phyloP scores from a whole-genome alignment of 1,284 basidiomycete species.

The Heterobasidion irregulare region DNA sequence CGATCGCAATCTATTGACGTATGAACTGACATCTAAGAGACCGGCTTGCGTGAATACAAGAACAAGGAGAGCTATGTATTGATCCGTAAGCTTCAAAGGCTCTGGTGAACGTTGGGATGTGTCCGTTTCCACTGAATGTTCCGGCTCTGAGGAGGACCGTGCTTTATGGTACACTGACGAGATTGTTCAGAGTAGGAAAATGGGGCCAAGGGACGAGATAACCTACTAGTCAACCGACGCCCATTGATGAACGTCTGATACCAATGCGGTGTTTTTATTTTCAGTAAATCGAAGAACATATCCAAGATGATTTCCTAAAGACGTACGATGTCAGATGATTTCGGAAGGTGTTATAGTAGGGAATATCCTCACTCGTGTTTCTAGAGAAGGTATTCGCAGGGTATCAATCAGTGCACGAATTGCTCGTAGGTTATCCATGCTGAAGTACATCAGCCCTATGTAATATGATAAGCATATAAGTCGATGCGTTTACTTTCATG shows the following conservation, averaged over 20 bases:
- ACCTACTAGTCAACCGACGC: conserved; percentile 74
- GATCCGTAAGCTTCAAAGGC: conserved; percentile 80
- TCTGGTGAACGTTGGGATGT: conserved; percentile 42
- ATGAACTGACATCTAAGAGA: conserved; percentile 66
- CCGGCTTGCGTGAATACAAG: conserved; percentile 85
- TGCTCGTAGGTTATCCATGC: conserved; percentile 82
- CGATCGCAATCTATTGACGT: background rate
- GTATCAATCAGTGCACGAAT: conserved; percentile 83
- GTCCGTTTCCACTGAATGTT: conserved; percentile 18
- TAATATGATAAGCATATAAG: conserved; percentile 6
- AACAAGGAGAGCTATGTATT: conserved; percentile 88
- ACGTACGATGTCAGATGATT: conserved; percentile 2
- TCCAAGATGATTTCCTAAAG: conserved; percentile 83
- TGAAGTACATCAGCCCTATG: conserved; percentile 87
- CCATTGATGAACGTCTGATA: conserved; percentile 87
- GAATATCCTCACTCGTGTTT: conserved; percentile 60
- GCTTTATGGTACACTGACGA: conserved; percentile 60
- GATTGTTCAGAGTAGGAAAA: background rate
- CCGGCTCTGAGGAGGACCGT: conserved; percentile 27
- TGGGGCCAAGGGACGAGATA: background rate
- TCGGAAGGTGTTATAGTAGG: background rate
- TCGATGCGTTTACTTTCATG: background rate
- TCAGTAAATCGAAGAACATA: conserved; percentile 90
- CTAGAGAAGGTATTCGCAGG: conserved; percentile 80
- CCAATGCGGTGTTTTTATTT: conserved; percentile 87